Evolutionary conservation across 768 basidiomycete species (phyloP).

Genomic region (Psilocybe tampanensis): DNA sequence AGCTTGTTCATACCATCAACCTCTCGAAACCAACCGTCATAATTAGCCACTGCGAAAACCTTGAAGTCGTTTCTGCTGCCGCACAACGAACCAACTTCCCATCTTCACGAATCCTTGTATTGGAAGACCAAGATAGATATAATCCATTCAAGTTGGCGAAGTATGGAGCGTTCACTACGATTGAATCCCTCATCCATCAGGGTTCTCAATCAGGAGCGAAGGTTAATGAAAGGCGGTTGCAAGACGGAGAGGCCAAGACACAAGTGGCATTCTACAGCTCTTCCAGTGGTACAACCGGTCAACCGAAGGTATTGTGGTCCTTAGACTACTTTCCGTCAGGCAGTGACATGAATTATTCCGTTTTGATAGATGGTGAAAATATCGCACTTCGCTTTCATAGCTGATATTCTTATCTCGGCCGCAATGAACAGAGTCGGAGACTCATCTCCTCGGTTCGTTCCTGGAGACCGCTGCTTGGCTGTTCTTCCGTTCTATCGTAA

Average conservation of each 20-base stretch:
- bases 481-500: slow-evolving; percentile 12
- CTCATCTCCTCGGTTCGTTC: neutral
- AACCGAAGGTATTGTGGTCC: slow-evolving; percentile 2
- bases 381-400: slow-evolving; percentile 8
- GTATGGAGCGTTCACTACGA: neutral
- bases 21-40: slow-evolving; percentile 9
- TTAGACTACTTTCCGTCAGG: neutral
- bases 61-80: slow-evolving; percentile 2
- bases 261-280: slow-evolving; percentile 11
- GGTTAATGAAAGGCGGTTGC: neutral
- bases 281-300: slow-evolving; percentile 10
- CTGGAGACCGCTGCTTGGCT: slow-evolving; percentile 9
- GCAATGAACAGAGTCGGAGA: slow-evolving; percentile 6
- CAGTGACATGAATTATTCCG: neutral
- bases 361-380: slow-evolving; percentile 8
- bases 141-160: neutral
- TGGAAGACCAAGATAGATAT: slow-evolving; percentile 5
- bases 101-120: slow-evolving; percentile 1
- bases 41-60: slow-evolving; percentile 2
- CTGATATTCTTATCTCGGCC: slow-evolving; percentile 2
- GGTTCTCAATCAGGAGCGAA: neutral
- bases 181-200: slow-evolving; percentile 1
- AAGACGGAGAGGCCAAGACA: slow-evolving; percentile 3
- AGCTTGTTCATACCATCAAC: slow-evolving; percentile 4
- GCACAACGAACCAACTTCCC: neutral